Evolutionary conservation across 1,139 yeast genomes (phyloP).

Genomic region (Pichia sp.): DNA sequence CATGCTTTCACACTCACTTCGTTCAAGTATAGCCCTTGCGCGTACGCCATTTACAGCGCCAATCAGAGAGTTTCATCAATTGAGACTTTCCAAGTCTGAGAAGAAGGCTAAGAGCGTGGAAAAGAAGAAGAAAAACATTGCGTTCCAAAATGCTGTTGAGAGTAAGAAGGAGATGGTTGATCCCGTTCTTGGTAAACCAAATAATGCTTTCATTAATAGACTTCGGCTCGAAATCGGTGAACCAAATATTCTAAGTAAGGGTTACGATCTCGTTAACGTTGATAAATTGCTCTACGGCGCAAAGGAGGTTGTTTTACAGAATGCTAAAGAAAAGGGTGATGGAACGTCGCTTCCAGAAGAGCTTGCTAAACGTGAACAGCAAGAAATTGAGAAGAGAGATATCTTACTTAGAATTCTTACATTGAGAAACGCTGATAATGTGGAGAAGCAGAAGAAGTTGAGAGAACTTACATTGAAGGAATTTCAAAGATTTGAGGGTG

Average conservation of each 20-base stretch:
- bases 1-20: too few species aligned
- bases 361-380: slow-evolving; percentile 24
- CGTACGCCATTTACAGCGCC: too few species aligned
- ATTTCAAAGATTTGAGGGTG: slow-evolving; percentile 79
- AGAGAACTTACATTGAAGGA: slow-evolving; percentile 63
- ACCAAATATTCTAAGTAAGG: slow-evolving; percentile 52
- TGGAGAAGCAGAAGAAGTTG: slow-evolving; percentile 55
- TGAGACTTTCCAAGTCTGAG: slow-evolving; percentile 10
- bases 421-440: slow-evolving; percentile 60
- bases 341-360: slow-evolving; percentile 19
- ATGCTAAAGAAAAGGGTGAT: slow-evolving; percentile 3
- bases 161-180: slow-evolving; percentile 36
- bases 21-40: too few species aligned
- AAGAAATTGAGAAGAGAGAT: slow-evolving; percentile 56
- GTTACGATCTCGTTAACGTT: slow-evolving; percentile 55
- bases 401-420: slow-evolving; percentile 67
- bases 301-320: slow-evolving; percentile 32
- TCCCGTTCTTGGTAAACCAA: slow-evolving; percentile 73
- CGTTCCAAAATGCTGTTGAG: slow-evolving; percentile 19
- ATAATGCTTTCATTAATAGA: slow-evolving; percentile 64
- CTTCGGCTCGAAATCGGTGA: slow-evolving; percentile 58
- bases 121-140: slow-evolving; percentile 26
- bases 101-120: slow-evolving; percentile 15
- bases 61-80: too few species aligned
- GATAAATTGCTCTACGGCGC: slow-evolving; percentile 78